phyloP scores from a whole-genome alignment of 768 basidiomycete species.

The Tricholoma terreum region DNA sequence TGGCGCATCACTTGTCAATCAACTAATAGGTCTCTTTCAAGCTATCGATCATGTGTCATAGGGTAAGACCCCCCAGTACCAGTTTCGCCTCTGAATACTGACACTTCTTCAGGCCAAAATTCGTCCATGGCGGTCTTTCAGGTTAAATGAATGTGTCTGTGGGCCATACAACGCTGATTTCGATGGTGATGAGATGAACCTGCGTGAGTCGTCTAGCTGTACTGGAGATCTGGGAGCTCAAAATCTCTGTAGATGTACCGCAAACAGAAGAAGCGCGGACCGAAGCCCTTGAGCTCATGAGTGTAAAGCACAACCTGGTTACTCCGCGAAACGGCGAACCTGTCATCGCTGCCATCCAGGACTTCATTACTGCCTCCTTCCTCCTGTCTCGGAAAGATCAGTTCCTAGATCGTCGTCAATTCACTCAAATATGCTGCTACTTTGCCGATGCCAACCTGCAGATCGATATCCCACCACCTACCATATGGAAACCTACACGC shows the following conservation, averaged over 20 bases:
- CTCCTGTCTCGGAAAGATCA: slow-evolving; percentile 89
- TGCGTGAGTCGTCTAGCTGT: slow-evolving; percentile 57
- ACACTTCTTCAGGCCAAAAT: slow-evolving; percentile 63
- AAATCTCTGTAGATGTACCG: slow-evolving; percentile 71
- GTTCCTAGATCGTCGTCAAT: slow-evolving; percentile 91
- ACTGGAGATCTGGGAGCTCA: neutral
- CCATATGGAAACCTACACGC: slow-evolving; percentile 87
- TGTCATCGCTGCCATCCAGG: slow-evolving; percentile 98
- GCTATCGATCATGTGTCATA: slow-evolving; percentile 99
- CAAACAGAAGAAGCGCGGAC: slow-evolving; percentile 98
- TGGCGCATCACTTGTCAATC: slow-evolving; percentile 4
- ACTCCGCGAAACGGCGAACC: slow-evolving; percentile 98
- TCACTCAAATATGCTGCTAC: slow-evolving; percentile 96
- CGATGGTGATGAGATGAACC: slow-evolving; percentile 99
- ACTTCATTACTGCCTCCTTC: slow-evolving; percentile 98
- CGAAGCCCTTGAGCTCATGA: slow-evolving; percentile 97
- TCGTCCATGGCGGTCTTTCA: slow-evolving; percentile 95
- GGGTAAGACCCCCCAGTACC: slow-evolving; percentile 45
- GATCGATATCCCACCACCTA: slow-evolving; percentile 93
- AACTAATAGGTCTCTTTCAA: slow-evolving; percentile 25
- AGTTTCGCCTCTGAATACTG: neutral
- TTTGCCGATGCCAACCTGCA: slow-evolving; percentile 87
- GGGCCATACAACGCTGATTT: slow-evolving; percentile 99
- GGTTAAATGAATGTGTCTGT: slow-evolving; percentile 98
- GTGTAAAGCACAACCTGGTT: slow-evolving; percentile 93